Evolutionary conservation across 163 green algal species (phyloP).

Genomic region (Chlamydomonas reinhardtii): DNA sequence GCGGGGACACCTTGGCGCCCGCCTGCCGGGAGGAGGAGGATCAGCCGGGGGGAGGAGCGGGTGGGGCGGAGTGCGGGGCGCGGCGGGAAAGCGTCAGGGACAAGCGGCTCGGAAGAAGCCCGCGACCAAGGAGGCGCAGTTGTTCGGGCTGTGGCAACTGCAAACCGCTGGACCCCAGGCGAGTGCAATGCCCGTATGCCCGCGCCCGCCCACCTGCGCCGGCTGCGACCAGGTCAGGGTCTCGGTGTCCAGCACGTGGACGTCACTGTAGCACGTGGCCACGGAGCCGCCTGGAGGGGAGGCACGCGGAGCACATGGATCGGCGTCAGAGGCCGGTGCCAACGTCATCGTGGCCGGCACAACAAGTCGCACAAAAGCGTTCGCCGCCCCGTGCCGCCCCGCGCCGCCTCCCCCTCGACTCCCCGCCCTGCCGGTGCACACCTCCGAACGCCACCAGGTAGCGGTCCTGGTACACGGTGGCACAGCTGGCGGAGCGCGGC

Average conservation of each 20-base stretch:
- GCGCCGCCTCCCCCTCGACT: neutral
- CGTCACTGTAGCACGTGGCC: slow-evolving; percentile 89
- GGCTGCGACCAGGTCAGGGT: slow-evolving; percentile 73
- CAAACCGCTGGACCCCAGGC: no score
- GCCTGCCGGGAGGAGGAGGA: neutral
- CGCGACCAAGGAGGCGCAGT: neutral
- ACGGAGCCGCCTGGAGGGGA: slow-evolving; percentile 76
- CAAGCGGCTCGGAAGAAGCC: no score
- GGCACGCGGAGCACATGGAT: no score
- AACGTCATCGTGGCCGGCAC: no score
- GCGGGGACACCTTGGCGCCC: slow-evolving; percentile 61
- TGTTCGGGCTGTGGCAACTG: no score
- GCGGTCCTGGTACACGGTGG: slow-evolving; percentile 68
- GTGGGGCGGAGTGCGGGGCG: neutral
- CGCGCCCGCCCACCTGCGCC: neutral
- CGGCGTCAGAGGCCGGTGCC: neutral
- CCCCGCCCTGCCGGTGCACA: neutral
- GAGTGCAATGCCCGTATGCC: no score
- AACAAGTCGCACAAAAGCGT: no score
- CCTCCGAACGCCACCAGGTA: slow-evolving; percentile 85
- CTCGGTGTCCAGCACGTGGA: slow-evolving; percentile 87
- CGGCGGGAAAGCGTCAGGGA: no score
- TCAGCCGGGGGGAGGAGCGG: neutral
- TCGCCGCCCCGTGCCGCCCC: no score
- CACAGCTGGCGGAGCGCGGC: slow-evolving; percentile 81